Evolutionary conservation across 768 basidiomycete species (phyloP).

Genomic region (Mycena amicta): DNA sequence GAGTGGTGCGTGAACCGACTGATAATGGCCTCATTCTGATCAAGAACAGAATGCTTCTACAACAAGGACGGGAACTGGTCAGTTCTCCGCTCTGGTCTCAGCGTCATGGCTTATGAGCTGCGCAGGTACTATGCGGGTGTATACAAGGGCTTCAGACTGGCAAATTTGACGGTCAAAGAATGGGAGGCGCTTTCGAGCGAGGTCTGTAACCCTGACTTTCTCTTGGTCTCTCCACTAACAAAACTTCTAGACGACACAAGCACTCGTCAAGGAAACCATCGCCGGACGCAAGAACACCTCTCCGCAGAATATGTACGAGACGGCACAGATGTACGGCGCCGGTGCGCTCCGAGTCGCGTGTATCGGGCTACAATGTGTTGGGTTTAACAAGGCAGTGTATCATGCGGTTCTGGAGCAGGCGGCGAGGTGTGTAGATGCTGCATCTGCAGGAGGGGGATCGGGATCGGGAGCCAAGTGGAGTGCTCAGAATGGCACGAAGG

Average conservation of each 20-base stretch:
- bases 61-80: slow-evolving; percentile 75
- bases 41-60: slow-evolving; percentile 70
- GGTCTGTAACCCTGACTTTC: slow-evolving; percentile 50
- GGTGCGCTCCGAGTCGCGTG: slow-evolving; percentile 77
- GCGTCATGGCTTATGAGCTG: neutral
- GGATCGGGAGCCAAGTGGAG: neutral
- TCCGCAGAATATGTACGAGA: slow-evolving; percentile 78
- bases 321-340: slow-evolving; percentile 67
- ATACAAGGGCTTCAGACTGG: slow-evolving; percentile 67
- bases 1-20: slow-evolving; percentile 53
- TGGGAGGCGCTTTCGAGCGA: slow-evolving; percentile 69
- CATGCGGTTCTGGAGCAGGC: slow-evolving; percentile 67
- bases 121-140: slow-evolving; percentile 72
- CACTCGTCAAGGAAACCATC: slow-evolving; percentile 73
- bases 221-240: no score
- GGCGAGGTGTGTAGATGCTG: slow-evolving; percentile 40
- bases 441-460: slow-evolving; percentile 6
- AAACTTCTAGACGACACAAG: slow-evolving; percentile 57
- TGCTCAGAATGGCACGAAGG: neutral
- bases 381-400: slow-evolving; percentile 72
- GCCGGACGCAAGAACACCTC: slow-evolving; percentile 72
- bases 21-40: neutral
- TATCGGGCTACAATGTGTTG: slow-evolving; percentile 73
- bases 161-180: slow-evolving; percentile 65
- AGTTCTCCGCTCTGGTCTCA: neutral